phyloP scores from a whole-genome alignment of 2,329 filamentous ascomycete genomes.

The Aulographum hederae region DNA sequence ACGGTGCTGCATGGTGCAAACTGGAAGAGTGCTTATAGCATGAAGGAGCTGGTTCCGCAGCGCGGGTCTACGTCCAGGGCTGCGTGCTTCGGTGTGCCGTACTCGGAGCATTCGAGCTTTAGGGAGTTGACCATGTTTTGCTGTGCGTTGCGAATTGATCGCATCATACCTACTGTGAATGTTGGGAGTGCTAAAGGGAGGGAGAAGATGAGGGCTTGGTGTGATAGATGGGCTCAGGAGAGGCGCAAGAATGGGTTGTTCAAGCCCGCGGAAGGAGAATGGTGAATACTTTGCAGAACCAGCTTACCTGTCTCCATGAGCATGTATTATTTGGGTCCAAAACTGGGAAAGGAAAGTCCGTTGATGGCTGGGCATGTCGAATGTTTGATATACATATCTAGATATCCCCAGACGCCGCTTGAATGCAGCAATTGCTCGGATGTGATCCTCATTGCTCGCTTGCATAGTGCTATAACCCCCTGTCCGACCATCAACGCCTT shows the following conservation, averaged over 20 bases:
- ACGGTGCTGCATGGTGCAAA: constrained; percentile 46
- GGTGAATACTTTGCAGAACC: not conserved
- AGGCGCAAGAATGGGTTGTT: constrained; percentile 45
- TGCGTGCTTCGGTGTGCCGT: constrained; percentile 84
- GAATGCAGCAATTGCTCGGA: not conserved
- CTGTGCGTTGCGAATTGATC: constrained; percentile 71
- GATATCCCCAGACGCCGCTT: not conserved
- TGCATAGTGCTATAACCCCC: not conserved
- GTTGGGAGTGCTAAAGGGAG: constrained; percentile 44
- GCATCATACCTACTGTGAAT: constrained; percentile 88
- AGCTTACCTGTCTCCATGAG: not conserved
- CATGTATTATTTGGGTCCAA: not conserved
- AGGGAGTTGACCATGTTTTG: constrained; percentile 87
- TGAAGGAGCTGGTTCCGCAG: constrained; percentile 59
- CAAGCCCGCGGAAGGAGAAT: constrained; percentile 11
- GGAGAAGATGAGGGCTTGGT: constrained; percentile 49
- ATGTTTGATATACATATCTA: not conserved
- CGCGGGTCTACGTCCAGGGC: constrained; percentile 67
- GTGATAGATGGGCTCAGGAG: constrained; percentile 43
- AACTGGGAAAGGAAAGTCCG: no score
- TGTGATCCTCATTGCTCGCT: not conserved
- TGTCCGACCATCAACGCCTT: not conserved
- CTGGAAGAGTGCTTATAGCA: constrained; percentile 61
- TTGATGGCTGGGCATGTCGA: no score
- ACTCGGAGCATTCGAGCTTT: constrained; percentile 91